Percentiles rank a stretch among this genome's conserved stretches.
These are phyloP conservation scores for Botrytis byssoidea DNA, from an alignment of 2,329 filamentous ascomycete genomes.

Conservation along the genomic window DNA sequence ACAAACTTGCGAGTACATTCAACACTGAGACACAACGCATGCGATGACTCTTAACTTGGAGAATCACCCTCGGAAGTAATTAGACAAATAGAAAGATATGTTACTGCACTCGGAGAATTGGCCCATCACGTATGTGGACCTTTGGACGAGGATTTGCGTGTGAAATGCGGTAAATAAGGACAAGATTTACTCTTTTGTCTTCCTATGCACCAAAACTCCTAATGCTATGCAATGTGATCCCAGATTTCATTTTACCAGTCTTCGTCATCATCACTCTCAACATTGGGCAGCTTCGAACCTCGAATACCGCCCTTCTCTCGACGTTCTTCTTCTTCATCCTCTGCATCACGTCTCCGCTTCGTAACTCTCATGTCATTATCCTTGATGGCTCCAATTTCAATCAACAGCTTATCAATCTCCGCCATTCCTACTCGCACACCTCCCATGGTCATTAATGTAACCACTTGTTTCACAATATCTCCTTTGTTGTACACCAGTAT, in stretches of 20 bases:
- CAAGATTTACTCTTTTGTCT: neutral
- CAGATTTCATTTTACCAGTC: constrained; percentile 15
- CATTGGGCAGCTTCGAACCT: constrained; percentile 29
- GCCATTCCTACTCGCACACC: constrained; percentile 69
- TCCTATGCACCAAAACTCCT: constrained; percentile 18
- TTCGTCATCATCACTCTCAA: constrained; percentile 47
- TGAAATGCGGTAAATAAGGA: neutral
- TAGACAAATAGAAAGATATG: neutral
- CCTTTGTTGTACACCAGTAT: constrained; percentile 90
- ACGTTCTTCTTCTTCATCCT: constrained; percentile 37
- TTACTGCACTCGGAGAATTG: neutral
- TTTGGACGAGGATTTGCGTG: neutral
- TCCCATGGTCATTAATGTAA: constrained; percentile 79
- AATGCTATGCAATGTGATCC: constrained; percentile 20
- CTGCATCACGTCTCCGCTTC: constrained; percentile 36
- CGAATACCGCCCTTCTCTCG: constrained; percentile 37
- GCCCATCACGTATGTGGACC: neutral
- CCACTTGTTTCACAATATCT: constrained; percentile 86
- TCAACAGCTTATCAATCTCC: constrained; percentile 77
- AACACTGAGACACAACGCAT: neutral
- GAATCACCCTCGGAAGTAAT: neutral
- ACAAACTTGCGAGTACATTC: neutral
- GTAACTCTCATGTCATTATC: constrained; percentile 73
- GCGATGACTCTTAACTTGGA: neutral
- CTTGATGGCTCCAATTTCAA: constrained; percentile 78